Evolutionary conservation across 768 basidiomycete genomes (phyloP).

Genomic region (Mycena vulgaris): DNA sequence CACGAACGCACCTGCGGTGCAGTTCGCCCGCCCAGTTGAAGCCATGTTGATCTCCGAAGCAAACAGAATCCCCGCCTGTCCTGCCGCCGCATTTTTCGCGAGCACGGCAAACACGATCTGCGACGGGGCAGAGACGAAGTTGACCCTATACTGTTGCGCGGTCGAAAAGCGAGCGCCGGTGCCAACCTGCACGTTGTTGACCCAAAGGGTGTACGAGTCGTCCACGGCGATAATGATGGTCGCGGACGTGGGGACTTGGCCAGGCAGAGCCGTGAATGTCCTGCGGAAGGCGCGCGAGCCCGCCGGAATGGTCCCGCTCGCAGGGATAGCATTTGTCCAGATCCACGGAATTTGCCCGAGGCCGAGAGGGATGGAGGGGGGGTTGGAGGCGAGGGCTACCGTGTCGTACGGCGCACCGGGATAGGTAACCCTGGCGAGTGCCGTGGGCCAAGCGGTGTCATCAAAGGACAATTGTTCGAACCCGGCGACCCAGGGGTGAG

Average conservation of each 20-base stretch:
- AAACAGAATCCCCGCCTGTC: neutral
- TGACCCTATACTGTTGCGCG: neutral
- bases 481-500: neutral
- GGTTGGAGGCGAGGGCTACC: no score
- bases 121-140: neutral
- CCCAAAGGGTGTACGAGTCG: neutral
- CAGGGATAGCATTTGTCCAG: no score
- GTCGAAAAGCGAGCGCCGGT: neutral
- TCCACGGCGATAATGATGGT: neutral
- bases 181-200: neutral
- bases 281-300: neutral
- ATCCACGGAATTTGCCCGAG: no score
- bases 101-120: neutral
- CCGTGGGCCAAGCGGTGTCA: neutral
- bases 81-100: neutral
- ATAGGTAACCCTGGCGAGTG: neutral
- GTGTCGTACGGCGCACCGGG: no score
- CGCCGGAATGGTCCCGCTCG: no score
- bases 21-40: neutral
- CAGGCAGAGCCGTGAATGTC: neutral
- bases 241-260: neutral
- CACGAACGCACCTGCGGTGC: neutral
- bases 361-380: no score
- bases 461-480: slow-evolving; percentile 4
- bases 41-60: neutral